phyloP scores from a whole-genome alignment of 768 basidiomycete genomes.

The Phylloporus sp. region DNA sequence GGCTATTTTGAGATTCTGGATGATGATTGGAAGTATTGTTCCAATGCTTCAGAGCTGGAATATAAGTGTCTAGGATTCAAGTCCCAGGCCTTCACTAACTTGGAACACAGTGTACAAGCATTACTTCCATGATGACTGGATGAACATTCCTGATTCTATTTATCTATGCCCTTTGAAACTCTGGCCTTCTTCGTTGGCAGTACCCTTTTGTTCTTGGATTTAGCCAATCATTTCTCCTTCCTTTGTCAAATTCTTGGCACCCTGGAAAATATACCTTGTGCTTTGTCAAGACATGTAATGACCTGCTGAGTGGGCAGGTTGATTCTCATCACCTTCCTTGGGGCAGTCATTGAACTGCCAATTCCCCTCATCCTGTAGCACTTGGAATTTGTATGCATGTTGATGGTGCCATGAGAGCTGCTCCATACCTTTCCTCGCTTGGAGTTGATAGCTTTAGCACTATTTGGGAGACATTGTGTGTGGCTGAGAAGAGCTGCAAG shows the following conservation, averaged over 20 bases:
- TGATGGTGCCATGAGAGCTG: not conserved
- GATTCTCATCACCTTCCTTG: constrained; percentile 5
- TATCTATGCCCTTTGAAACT: not conserved
- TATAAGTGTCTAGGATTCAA: no score
- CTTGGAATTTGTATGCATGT: constrained; percentile 2
- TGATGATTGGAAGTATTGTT: no score
- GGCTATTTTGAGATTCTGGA: no score
- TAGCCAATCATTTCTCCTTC: not conserved
- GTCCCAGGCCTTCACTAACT: no score
- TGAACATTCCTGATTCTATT: no score
- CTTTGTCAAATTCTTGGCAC: not conserved
- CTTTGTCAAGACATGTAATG: not conserved
- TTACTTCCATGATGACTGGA: no score
- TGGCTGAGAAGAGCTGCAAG: not conserved
- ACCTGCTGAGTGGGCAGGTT: constrained; percentile 1
- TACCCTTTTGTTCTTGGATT: constrained; percentile 3
- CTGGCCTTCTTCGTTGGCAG: not conserved
- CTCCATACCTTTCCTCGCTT: not conserved
- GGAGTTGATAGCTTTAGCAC: not conserved
- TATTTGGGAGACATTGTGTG: constrained; percentile 5
- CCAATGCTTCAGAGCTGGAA: no score
- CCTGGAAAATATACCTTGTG: not conserved
- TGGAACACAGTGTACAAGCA: no score
- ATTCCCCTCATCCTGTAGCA: constrained; percentile 4
- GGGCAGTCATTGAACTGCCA: not conserved